A percentile compares a stretch with the other conserved stretches of the same genome.
Conservation (phyloP, 306 rosid genomes). For the Calophaca sinica region DNA sequence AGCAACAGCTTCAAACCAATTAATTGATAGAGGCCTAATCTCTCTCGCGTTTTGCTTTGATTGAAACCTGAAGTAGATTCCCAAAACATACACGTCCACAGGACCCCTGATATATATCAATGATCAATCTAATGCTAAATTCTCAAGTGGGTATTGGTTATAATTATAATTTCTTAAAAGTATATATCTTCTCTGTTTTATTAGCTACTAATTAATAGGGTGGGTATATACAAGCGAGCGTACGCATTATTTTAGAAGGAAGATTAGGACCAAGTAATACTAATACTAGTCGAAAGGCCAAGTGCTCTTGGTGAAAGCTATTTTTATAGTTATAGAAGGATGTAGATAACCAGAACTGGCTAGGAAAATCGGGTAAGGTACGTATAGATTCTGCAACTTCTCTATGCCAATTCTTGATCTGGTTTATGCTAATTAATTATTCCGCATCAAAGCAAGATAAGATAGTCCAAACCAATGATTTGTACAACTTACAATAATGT, state of each 20-base stretch:
- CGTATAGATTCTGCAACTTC: constrained; percentile 47
- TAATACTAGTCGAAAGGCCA: not conserved
- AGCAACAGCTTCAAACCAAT: not conserved
- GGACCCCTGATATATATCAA: not conserved
- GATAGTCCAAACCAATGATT: constrained; percentile 7
- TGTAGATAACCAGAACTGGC: not conserved
- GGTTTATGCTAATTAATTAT: not conserved
- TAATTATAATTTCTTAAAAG: not conserved
- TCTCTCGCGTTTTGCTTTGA: constrained; percentile 20
- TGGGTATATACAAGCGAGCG: not conserved
- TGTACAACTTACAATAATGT: not conserved
- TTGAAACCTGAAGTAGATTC: constrained; percentile 39
- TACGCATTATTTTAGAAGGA: not conserved
- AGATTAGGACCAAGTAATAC: constrained; percentile 11
- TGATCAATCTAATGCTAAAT: not conserved
- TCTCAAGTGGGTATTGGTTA: not conserved
- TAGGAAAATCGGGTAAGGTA: not conserved
- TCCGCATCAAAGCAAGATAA: not conserved
- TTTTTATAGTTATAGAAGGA: not conserved
- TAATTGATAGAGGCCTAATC: constrained; percentile 35
- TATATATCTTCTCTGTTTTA: not conserved
- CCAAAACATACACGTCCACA: constrained; percentile 20
- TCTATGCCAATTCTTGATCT: constrained; percentile 34
- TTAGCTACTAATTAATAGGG: not conserved
- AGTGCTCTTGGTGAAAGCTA: constrained; percentile 22